Conservation (phyloP, 805 yeast species). For the Ogataea haglerorum region DNA sequence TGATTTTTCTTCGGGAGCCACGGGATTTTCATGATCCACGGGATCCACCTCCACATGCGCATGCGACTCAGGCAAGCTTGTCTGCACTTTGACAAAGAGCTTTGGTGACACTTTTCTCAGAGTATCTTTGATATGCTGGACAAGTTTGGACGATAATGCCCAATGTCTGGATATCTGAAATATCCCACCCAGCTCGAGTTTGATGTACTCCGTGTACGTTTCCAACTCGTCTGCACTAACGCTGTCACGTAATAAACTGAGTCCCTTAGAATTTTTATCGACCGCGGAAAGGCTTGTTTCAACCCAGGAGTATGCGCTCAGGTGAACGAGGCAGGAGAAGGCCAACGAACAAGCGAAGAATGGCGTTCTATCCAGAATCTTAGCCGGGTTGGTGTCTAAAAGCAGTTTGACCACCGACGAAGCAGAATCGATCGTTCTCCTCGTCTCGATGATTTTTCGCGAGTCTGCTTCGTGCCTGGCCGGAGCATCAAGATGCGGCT, state of each 20-base stretch:
- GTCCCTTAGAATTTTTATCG: conserved; percentile 11
- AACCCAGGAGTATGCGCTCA: conserved; percentile 53
- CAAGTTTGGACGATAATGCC: conserved; percentile 46
- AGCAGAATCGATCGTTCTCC: conserved; percentile 54
- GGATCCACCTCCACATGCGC: conserved; percentile 9
- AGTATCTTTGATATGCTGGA: conserved; percentile 45
- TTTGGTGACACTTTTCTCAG: conserved; percentile 41
- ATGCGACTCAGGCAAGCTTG: conserved; percentile 27
- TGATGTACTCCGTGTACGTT: conserved; percentile 46
- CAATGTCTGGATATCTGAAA: conserved; percentile 50
- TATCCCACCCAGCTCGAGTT: conserved; percentile 46
- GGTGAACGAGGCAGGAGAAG: conserved; percentile 48
- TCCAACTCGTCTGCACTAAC: conserved; percentile 37
- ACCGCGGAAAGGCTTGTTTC: conserved; percentile 34
- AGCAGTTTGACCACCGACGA: conserved; percentile 44
- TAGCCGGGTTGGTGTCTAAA: conserved; percentile 45
- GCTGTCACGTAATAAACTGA: conserved; percentile 22
- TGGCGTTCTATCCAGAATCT: conserved; percentile 45
- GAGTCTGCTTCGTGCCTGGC: conserved; percentile 38
- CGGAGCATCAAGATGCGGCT: conserved; percentile 29
- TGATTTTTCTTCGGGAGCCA: background rate
- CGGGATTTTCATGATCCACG: background rate
- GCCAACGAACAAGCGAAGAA: conserved; percentile 52
- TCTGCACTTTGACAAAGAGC: conserved; percentile 36
- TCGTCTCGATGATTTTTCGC: conserved; percentile 47